Percentiles rank a stretch among this genome's conserved stretches.
Evolutionary conservation across 1,284 basidiomycete species (phyloP).

Genomic region (Sutorius eximius): DNA sequence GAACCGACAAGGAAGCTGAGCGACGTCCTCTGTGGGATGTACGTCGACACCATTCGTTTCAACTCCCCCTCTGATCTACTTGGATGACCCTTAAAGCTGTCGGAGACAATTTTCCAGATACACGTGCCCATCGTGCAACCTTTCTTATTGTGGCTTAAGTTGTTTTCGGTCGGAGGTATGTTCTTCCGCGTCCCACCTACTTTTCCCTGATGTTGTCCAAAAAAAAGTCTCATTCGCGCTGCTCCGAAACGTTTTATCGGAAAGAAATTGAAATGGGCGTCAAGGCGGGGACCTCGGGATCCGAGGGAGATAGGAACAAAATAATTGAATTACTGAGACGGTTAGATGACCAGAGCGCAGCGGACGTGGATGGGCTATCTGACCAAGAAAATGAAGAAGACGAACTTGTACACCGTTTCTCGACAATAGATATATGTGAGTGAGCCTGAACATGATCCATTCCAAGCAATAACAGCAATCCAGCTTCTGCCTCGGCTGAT

Average conservation of each 20-base stretch:
- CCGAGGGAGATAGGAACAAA: slow-evolving; percentile 51
- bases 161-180: slow-evolving; percentile 75
- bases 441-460: slow-evolving; percentile 14
- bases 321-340: slow-evolving; percentile 71
- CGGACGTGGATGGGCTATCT: slow-evolving; percentile 37
- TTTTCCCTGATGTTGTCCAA: neutral
- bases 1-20: slow-evolving; percentile 2
- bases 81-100: slow-evolving; percentile 50
- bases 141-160: slow-evolving; percentile 73
- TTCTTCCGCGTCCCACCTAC: neutral
- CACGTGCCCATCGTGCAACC: slow-evolving; percentile 77
- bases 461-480: slow-evolving; percentile 2
- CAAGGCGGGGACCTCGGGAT: slow-evolving; percentile 50
- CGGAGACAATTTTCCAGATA: slow-evolving; percentile 73
- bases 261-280: slow-evolving; percentile 67
- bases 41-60: slow-evolving; percentile 12
- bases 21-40: slow-evolving; percentile 41
- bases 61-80: slow-evolving; percentile 1
- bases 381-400: slow-evolving; percentile 44
- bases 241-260: slow-evolving; percentile 76
- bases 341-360: slow-evolving; percentile 61
- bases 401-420: slow-evolving; percentile 53
- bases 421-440: slow-evolving; percentile 62
- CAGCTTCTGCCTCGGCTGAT: slow-evolving; percentile 55
- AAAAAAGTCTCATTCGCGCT: slow-evolving; percentile 59